Evolutionary conservation across 129 eudicot genomes (phyloP).

Genomic region (Lactuca sativa): DNA sequence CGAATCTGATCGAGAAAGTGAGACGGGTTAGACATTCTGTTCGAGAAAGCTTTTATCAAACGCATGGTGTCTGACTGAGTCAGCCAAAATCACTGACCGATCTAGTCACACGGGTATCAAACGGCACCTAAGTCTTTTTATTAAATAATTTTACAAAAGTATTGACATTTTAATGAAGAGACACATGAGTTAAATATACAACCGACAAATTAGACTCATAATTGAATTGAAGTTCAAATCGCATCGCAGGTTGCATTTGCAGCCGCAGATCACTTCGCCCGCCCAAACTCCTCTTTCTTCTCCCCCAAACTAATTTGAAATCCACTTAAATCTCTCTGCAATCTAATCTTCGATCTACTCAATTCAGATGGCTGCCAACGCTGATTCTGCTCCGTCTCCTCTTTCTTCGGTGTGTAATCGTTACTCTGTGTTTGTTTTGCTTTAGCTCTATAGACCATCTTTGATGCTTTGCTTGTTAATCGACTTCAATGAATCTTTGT

Average conservation of each 20-base stretch:
- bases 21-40: too few species aligned
- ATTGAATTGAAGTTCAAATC: background rate
- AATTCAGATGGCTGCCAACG: constrained; percentile 29
- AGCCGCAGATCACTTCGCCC: background rate
- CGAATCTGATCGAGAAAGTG: too few species aligned
- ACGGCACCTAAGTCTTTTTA: too few species aligned
- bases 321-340: constrained; percentile 7
- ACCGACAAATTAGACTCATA: background rate
- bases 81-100: too few species aligned
- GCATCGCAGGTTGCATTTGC: background rate
- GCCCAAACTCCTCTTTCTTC: background rate
- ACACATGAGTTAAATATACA: background rate
- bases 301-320: constrained; percentile 14
- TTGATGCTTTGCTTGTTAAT: background rate
- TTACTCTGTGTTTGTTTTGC: background rate
- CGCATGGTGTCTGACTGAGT: too few species aligned
- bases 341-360: constrained; percentile 17
- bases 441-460: constrained; percentile 1
- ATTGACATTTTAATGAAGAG: too few species aligned
- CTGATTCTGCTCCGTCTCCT: constrained; percentile 22
- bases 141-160: too few species aligned
- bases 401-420: constrained; percentile 7
- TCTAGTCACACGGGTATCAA: too few species aligned
- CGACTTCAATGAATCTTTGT: constrained; percentile 8
- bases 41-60: too few species aligned